These are phyloP conservation scores for Aspergillus awamori DNA, from an alignment of 2,329 filamentous ascomycete species.

Conservation along the genomic window DNA sequence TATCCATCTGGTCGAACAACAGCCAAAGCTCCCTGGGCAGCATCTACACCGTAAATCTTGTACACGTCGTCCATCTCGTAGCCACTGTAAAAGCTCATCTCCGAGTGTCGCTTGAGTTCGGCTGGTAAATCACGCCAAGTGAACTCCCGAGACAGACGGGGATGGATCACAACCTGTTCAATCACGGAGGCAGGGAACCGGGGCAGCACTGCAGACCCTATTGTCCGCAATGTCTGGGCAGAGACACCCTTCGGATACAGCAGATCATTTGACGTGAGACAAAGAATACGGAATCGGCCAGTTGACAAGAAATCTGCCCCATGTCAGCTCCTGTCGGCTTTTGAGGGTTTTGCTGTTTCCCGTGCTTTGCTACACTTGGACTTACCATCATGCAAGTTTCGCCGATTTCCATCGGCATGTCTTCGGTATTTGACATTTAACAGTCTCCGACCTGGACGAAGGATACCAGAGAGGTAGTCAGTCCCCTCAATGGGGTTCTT, in stretches of 20 bases:
- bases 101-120: slow-evolving; percentile 36
- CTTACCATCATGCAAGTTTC: slow-evolving; percentile 42
- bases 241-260: slow-evolving; percentile 34
- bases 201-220: slow-evolving; percentile 27
- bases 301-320: slow-evolving; percentile 39
- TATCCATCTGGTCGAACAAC: slow-evolving; percentile 46
- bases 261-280: slow-evolving; percentile 39
- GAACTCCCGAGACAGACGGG: slow-evolving; percentile 31
- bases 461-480: slow-evolving; percentile 39
- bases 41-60: slow-evolving; percentile 38
- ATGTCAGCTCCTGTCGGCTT: slow-evolving; percentile 2
- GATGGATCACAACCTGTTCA: slow-evolving; percentile 42
- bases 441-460: slow-evolving; percentile 40
- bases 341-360: background rate
- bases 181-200: slow-evolving; percentile 32
- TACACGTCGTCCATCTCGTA: slow-evolving; percentile 41
- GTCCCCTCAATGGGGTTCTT: slow-evolving; percentile 33
- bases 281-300: slow-evolving; percentile 42
- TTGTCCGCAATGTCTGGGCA: slow-evolving; percentile 24
- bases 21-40: slow-evolving; percentile 34
- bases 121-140: slow-evolving; percentile 37
- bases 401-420: slow-evolving; percentile 41
- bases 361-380: background rate
- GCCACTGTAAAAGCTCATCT: slow-evolving; percentile 42
- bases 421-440: slow-evolving; percentile 37